Base-by-base conservation (phyloP, 2,329 filamentous ascomycete species). In the Trichoderma afroharzianum region DNA sequence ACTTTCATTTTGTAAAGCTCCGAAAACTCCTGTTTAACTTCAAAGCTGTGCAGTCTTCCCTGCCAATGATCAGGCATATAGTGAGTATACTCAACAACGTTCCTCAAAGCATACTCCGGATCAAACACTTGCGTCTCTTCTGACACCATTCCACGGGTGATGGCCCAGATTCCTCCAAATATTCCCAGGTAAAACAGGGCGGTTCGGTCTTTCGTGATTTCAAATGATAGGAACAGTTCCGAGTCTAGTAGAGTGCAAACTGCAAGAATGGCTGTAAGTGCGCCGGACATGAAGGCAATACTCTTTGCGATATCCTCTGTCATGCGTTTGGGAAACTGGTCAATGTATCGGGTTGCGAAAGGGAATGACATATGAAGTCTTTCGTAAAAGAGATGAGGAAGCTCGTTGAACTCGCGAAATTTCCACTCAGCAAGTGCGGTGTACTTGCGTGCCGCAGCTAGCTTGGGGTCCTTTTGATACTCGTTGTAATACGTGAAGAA, bases 341-440 rank as follows among this genome's bases (percentile, higher is more conserved):
- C 94, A 30, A 99, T 88, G 77, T 99, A 99, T 62, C 94, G 90
- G 39, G 92, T 94, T 2, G 96, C 95, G 79, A 94, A 98, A 0
- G 95, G 95, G 78, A 96, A 94, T 0, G 96, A 97, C 92, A 98
- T 97, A 74, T 97, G 95, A 55, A 95, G 85, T 24, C 96, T 90
- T 74, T 95, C 93, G 72, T 94, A 89, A 77, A 98, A 99, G 2
- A 98, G 86, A 80, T 99, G 96, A 71, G 92, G 92, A 1, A 99
- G 86, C 80, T 99, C 96, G 77, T 99, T 99, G 86, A 98, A 99
- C 80, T 98, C 95, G 62, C 96, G 91, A 74, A 99, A 98, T 77
- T 98, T 98, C 96, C 96, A 99, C 79, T 97, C 93, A 0, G 96
- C 96, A 64, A 97, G 88, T 1, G 94, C 93, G 0, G 95, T 98